Base-by-base conservation (phyloP, 441 rosid species). In the Euphorbia corollata region DNA sequence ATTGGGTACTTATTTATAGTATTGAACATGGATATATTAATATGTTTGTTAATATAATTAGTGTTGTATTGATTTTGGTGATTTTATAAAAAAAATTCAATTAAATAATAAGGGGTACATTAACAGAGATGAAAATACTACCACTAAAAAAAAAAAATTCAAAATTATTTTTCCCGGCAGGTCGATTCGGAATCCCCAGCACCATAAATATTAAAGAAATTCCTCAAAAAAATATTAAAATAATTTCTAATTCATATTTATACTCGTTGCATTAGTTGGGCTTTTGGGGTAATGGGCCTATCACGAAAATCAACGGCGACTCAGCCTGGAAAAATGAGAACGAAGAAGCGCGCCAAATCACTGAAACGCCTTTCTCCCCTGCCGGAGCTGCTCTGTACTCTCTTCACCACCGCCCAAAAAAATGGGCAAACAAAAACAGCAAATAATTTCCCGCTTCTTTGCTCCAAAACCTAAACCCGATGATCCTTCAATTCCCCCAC, bases 341-440 rank as follows among this genome's bases (percentile, higher is more conserved):
- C 34, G 20, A 34, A 23, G 32, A 47, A 51, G 66, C 66, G 66
- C 66, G 72, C 72, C 66, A 69, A 51, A 60, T 53, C 41, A 50
- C 50, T 9, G 9, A 10, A 45, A 45, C 18, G 18, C 18, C 18
- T 15, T 15, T 13, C 16, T 48, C 19, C 54, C 54, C 54, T 41
- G 47, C 47, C 47, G 8, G 18, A 41, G 18, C 30, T 47, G 5
- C 34, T 36, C 23, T n/a, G 19, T 11, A 32, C 13, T 6, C 45
- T 10, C 11, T 34, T 20, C 58, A 18, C 39, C 5, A 10, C 18
- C 12, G 5, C 10, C 1, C 1, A 30, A 20, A 19, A 57, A 15
- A 32, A 88, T 87, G 97, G 89, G 92, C 38, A 93, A 86, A 77
- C 88, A 85, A 59, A 93, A 89, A 78, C 99, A 91, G 68, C 97